Percentiles rank a stretch among this genome's conserved stretches.
Conservation (phyloP, 495 filamentous ascomycete genomes). For the Bombardia bombarda region DNA sequence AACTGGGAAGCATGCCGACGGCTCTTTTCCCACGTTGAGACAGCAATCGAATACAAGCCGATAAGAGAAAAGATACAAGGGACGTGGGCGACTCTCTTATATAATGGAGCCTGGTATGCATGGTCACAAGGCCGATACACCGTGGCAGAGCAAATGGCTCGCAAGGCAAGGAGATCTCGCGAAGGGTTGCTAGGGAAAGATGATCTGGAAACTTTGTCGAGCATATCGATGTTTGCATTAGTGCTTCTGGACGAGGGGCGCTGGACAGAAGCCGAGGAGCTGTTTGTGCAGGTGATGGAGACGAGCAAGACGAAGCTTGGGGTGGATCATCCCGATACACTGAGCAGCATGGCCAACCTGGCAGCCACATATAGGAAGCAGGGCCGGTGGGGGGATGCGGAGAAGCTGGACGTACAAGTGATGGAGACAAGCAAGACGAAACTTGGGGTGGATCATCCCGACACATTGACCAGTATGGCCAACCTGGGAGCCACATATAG, state of each 20-base stretch:
- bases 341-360: no score
- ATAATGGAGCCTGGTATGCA: constrained; percentile 13
- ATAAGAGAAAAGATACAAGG: background rate
- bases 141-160: constrained; percentile 3
- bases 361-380: no score
- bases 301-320: constrained; percentile 10
- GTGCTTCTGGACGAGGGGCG: constrained; percentile 5
- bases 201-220: constrained; percentile 21
- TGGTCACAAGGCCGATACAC: constrained; percentile 11
- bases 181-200: constrained; percentile 21
- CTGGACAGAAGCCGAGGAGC: no score
- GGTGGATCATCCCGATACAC: no score
- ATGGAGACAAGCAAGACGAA: no score
- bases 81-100: constrained; percentile 7
- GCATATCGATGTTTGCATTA: constrained; percentile 16
- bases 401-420: no score
- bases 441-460: no score
- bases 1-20: background rate
- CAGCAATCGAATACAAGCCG: constrained; percentile 3
- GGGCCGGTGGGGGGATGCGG: no score
- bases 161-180: constrained; percentile 4
- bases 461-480: constrained; percentile 1
- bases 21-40: constrained; percentile 6
- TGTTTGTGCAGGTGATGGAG: constrained; percentile 7
- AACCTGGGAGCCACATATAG: background rate